These are phyloP conservation scores for Trametes cinnabarina DNA, from an alignment of 768 basidiomycete species.

Conservation along the genomic window DNA sequence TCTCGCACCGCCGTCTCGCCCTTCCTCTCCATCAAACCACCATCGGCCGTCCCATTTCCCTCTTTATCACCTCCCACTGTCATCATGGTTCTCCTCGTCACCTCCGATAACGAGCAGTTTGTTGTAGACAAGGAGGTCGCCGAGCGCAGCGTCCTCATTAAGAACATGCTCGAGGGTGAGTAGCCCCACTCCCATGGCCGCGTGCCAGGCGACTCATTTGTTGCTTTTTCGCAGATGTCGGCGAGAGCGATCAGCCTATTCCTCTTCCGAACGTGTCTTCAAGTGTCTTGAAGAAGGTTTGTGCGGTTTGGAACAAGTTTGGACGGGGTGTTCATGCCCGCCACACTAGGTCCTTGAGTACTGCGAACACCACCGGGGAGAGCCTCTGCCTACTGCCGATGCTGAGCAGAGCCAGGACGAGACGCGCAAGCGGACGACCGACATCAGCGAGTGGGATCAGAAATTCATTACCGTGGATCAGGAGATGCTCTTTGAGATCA, in stretches of 20 bases:
- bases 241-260: conserved; percentile 91
- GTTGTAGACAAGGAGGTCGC: conserved; percentile 91
- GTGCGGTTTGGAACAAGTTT: neutral
- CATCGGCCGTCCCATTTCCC: conserved; percentile 12
- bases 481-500: conserved; percentile 99
- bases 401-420: conserved; percentile 84
- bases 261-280: conserved; percentile 93
- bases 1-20: conserved; percentile 5
- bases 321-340: neutral
- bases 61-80: neutral
- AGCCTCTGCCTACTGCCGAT: conserved; percentile 88
- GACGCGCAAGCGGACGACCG: conserved; percentile 95
- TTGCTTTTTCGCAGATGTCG: conserved; percentile 62
- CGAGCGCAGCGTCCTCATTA: conserved; percentile 93
- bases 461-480: conserved; percentile 99
- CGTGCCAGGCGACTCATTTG: conserved; percentile 2
- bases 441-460: conserved; percentile 99
- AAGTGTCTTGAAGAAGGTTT: conserved; percentile 88
- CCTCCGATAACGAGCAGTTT: conserved; percentile 95
- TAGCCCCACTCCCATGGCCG: conserved; percentile 12
- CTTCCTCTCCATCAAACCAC: conserved; percentile 18
- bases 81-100: conserved; percentile 82
- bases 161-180: conserved; percentile 98
- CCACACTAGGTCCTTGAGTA: conserved; percentile 88
- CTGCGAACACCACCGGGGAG: conserved; percentile 97